Conservation (phyloP, 495 filamentous ascomycete genomes). For the Hyaloscypha finlandica region DNA sequence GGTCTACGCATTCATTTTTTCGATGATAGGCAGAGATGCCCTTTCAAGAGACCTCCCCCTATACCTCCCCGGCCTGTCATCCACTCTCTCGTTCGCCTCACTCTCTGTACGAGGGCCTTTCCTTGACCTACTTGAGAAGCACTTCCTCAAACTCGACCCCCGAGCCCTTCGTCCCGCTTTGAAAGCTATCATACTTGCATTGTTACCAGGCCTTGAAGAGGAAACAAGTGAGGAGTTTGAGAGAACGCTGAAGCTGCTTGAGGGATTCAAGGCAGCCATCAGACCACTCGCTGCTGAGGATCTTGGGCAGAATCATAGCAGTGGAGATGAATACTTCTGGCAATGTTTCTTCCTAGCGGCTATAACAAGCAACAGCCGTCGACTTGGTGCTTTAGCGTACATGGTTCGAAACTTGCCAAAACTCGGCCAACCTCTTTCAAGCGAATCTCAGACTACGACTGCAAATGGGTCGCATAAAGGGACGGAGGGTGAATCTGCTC, state of each 20-base stretch:
- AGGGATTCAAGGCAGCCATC: slow-evolving; percentile 72
- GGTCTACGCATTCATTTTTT: slow-evolving; percentile 88
- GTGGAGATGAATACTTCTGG: slow-evolving; percentile 90
- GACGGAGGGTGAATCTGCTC: slow-evolving; percentile 22
- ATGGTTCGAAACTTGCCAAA: slow-evolving; percentile 77
- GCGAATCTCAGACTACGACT: not conserved
- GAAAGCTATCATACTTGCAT: slow-evolving; percentile 81
- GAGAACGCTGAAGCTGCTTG: slow-evolving; percentile 73
- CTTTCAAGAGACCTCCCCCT: slow-evolving; percentile 79
- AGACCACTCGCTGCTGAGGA: slow-evolving; percentile 41
- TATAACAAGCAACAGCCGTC: slow-evolving; percentile 81
- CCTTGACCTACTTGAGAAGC: slow-evolving; percentile 77
- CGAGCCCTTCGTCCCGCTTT: slow-evolving; percentile 78
- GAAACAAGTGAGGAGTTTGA: slow-evolving; percentile 98
- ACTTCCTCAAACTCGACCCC: slow-evolving; percentile 71
- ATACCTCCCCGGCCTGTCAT: slow-evolving; percentile 86
- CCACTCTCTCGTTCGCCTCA: slow-evolving; percentile 90
- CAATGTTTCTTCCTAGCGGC: slow-evolving; percentile 94
- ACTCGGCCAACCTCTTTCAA: slow-evolving; percentile 48
- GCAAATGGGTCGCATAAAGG: slow-evolving; percentile 27
- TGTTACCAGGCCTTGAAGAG: slow-evolving; percentile 91
- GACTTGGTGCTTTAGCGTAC: slow-evolving; percentile 85
- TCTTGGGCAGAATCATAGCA: slow-evolving; percentile 52
- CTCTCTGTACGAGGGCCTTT: slow-evolving; percentile 83
- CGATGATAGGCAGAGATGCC: slow-evolving; percentile 69